Conservation (phyloP, 176 grass and related monocot genomes). For the Juncus effusus region DNA sequence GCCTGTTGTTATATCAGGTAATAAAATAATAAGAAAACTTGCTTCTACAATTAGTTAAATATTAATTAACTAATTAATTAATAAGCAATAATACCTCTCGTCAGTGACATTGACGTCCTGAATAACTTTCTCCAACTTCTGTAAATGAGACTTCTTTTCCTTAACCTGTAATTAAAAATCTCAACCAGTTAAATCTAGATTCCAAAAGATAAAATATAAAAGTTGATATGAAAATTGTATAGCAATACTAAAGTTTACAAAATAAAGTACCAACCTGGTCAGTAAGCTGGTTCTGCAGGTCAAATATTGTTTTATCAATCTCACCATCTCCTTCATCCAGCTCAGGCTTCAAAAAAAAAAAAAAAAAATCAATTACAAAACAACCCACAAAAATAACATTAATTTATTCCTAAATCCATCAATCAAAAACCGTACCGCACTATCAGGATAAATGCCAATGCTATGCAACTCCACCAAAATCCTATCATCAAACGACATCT, state of each 20-base stretch:
- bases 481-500: constrained; percentile 69
- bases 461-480: constrained; percentile 80
- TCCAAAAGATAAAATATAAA: neutral
- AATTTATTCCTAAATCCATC: too few relatives aligned
- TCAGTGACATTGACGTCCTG: constrained; percentile 57
- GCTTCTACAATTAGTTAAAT: neutral
- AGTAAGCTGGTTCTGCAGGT: constrained; percentile 53
- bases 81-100: constrained; percentile 42
- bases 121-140: constrained; percentile 61
- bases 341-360: constrained; percentile 50
- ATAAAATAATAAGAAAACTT: constrained; percentile 30
- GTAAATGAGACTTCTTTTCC: constrained; percentile 61
- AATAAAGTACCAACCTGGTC: constrained; percentile 47
- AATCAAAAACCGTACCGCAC: constrained; percentile 35
- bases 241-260: constrained; percentile 1
- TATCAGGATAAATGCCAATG: constrained; percentile 63
- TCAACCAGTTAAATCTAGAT: neutral
- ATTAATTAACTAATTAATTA: neutral
- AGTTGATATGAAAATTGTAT: neutral
- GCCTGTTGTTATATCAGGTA: constrained; percentile 37
- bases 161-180: constrained; percentile 38
- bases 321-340: constrained; percentile 49
- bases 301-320: constrained; percentile 57
- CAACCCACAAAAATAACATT: too few relatives aligned
- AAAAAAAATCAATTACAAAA: neutral